A percentile compares a stretch with the other conserved stretches of the same genome.
phyloP scores from a whole-genome alignment of 2,329 filamentous ascomycete species.

The Falciphora oryzae region DNA sequence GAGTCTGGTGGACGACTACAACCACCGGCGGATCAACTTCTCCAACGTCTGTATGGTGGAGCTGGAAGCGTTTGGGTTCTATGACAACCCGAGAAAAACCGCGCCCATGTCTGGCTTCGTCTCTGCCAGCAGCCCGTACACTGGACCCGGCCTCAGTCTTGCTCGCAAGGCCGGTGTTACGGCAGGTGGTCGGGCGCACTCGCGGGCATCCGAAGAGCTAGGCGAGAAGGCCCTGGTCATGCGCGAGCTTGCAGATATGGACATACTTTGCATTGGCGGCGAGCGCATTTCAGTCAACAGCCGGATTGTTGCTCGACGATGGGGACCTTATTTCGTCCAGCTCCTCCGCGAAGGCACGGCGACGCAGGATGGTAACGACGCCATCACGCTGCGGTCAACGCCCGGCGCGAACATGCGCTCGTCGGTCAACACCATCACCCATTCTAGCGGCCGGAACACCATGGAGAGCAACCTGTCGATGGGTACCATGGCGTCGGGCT shows the following conservation, averaged over 20 bases:
- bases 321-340: constrained; percentile 95
- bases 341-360: constrained; percentile 76
- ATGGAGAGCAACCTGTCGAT: constrained; percentile 43
- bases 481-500: constrained; percentile 27
- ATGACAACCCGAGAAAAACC: constrained; percentile 83
- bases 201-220: constrained; percentile 74
- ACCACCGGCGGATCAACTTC: constrained; percentile 96
- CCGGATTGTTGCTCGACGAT: constrained; percentile 75
- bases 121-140: constrained; percentile 71
- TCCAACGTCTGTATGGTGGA: constrained; percentile 96
- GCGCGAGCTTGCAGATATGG: constrained; percentile 93
- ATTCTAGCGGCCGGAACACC: constrained; percentile 48
- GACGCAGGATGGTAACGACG: constrained; percentile 66
- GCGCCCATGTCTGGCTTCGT: constrained; percentile 76
- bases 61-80: constrained; percentile 92
- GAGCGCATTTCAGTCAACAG: constrained; percentile 94
- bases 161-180: constrained; percentile 57
- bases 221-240: constrained; percentile 74
- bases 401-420: constrained; percentile 60
- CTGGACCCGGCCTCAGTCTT: constrained; percentile 48
- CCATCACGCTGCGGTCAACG: constrained; percentile 65
- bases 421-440: constrained; percentile 79
- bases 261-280: constrained; percentile 84
- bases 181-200: constrained; percentile 71
- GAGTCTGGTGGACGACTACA: constrained; percentile 95